phyloP scores from a whole-genome alignment of 2,329 filamentous ascomycete genomes.

The Fulvia fulva region DNA sequence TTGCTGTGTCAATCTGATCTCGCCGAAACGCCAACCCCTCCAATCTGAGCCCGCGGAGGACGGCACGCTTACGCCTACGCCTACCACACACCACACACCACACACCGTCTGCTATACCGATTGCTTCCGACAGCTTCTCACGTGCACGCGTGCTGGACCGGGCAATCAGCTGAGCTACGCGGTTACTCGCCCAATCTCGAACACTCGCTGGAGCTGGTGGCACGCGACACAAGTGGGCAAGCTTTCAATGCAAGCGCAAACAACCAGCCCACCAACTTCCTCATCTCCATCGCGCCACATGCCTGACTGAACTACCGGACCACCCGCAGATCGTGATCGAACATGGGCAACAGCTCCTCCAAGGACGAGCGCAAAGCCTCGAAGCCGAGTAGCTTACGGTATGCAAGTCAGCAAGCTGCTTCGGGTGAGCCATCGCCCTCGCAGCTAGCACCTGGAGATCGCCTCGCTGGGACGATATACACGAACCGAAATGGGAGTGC shows the following conservation, averaged over 20 bases:
- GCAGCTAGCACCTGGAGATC: slow-evolving; percentile 21
- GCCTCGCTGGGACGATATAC: slow-evolving; percentile 38
- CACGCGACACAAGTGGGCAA: background rate
- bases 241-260: slow-evolving; percentile 10
- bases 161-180: background rate
- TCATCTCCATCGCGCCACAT: background rate
- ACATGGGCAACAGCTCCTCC: slow-evolving; percentile 48
- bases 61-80: background rate
- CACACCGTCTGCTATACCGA: background rate
- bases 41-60: background rate
- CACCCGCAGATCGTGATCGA: slow-evolving; percentile 7
- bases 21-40: background rate
- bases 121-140: background rate
- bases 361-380: slow-evolving; percentile 43
- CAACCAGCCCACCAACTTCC: slow-evolving; percentile 4
- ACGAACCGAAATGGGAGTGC: slow-evolving; percentile 41
- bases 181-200: background rate
- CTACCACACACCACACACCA: background rate
- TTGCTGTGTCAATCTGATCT: background rate
- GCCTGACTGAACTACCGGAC: background rate
- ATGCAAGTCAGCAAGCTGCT: slow-evolving; percentile 25
- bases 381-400: slow-evolving; percentile 33
- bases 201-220: background rate
- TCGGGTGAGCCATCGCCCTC: slow-evolving; percentile 26
- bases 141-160: background rate